Base-by-base conservation (phyloP, 805 yeast species). In the Candida mattraensis region DNA sequence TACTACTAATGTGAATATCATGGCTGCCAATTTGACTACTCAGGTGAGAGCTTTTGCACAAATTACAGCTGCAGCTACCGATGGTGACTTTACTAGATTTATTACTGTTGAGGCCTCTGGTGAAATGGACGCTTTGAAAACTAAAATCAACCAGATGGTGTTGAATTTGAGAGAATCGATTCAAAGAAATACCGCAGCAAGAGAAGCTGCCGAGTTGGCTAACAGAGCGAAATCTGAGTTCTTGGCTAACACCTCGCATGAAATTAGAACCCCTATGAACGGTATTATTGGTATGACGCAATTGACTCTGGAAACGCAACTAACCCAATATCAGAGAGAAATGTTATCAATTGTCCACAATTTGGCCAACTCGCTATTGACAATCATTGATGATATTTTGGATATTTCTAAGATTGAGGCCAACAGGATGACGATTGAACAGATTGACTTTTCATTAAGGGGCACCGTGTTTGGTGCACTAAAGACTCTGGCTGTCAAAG, bases 201-300 rank as follows among this genome's bases (percentile, higher is more conserved):
- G 96, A 63, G 95, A 87, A 62, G 95, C 95, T 23, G 96, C 96
- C 24, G 96, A 87, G 56, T 69, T 86, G 50, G 95, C 95, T 5
- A 87, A 87, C 60, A 73, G 85, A 48, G 87, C 95, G 4, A 87
- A 87, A 60, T 86, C 95, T 7, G 96, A 87, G 60, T 87, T 87
- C 58, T 71, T 87, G 63, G 95, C 95, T 30, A 87, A 87, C 54
- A 87, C 84, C 74, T 83, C 91, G 5, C 87, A 80, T 60, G 96
- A 87, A 60, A 83, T 87, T 53, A 71, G 96, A 59, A 87, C 96
- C 3, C 96, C 96, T 14, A 82, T 87, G 78, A 87, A 87, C 60
- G 96, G 96, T 67, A 87, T 87, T 30, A 83, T 87, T 51, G 95
- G 95, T 55, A 87, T 87, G 91, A 87, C 95, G 3, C 95, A 87